Percentiles rank a stretch among this genome's conserved stretches.
Conservation (phyloP, 1,284 basidiomycete genomes). For the Austroboletus olivaceoglutinosus region DNA sequence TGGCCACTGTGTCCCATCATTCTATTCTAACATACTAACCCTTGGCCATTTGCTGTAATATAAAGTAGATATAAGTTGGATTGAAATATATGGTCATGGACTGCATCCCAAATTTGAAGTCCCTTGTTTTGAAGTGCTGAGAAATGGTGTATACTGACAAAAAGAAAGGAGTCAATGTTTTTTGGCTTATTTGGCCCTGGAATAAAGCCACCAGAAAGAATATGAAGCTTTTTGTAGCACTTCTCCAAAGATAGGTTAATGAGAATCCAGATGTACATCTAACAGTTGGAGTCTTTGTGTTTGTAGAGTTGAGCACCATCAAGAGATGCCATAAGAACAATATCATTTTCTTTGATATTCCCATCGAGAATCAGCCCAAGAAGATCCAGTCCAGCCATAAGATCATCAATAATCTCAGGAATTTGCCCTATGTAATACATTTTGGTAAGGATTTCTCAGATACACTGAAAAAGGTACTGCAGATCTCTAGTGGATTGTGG, state of each 20-base stretch:
- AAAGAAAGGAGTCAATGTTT: background rate
- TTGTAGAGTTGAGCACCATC: conserved; percentile 3
- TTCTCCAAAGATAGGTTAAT: background rate
- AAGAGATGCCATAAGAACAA: conserved; percentile 3
- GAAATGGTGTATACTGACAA: background rate
- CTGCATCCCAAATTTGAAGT: background rate
- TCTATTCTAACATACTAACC: conserved; percentile 1
- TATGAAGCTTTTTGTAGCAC: background rate
- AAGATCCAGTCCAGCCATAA: background rate
- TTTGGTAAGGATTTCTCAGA: background rate
- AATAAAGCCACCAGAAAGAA: conserved; percentile 1
- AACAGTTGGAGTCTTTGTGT: conserved; percentile 4
- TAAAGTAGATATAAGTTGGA: background rate
- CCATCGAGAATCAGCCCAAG: background rate
- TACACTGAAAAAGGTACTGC: background rate
- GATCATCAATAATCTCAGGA: background rate
- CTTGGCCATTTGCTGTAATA: background rate
- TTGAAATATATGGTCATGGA: background rate
- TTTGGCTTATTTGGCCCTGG: background rate
- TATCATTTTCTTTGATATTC: background rate
- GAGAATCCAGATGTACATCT: conserved; percentile 10
- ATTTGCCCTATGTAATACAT: background rate
- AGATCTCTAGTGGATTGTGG: conserved; percentile 8
- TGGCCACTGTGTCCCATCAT: conserved; percentile 6
- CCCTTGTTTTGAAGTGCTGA: background rate